Evolutionary conservation across 1,284 basidiomycete species (phyloP), one percentile per base, ranked within the genome.

Genomic region (Trichosporon sp.): DNA sequence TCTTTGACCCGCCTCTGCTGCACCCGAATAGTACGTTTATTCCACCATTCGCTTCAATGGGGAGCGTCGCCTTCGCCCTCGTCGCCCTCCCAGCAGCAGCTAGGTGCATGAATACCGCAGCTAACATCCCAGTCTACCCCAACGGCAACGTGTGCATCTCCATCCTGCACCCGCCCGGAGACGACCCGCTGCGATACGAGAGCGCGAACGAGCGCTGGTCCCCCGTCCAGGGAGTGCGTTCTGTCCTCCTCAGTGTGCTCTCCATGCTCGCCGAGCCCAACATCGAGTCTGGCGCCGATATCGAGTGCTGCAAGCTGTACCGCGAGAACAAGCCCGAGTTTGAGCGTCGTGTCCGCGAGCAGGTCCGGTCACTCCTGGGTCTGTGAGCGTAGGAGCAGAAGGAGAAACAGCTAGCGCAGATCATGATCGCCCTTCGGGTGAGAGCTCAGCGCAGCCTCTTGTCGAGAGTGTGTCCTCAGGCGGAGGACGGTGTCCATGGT

Each of bases 251-350:
- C 5, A 95, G 93, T 76, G 96, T 99, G 21, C 91, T 99, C 76
- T 96, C 93, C 69, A 98, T 90, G 96, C 89, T 99, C n/a, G 96
- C 97, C 91, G 96, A 99, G 86, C 97, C 97, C n/a, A 99, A 99
- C 84, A 88, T 98, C 68, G 97, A 99, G 85, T 94, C 92, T 76
- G 96, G 96, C 40, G 97, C 97, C 64, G 98, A 98, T 85, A 93
- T 99, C 73, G 96, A 99, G 85, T 95, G 93, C 81, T 94, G 93
- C 87, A 98, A 98, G 85, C 86, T 97, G 64, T 97, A 96, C 82
- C 89, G 95, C 70, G 94, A 97, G 75, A 90, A 97, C 83, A 88
- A 87, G 69, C 81, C 85, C 74, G 85, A 86, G 74, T 88, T 86
- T 75, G 86, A 87, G 74, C 77, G 86, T 63, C 79, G 83, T 16